Base-by-base conservation (phyloP, 2,329 filamentous ascomycete genomes). In the Phialocephala sp. region DNA sequence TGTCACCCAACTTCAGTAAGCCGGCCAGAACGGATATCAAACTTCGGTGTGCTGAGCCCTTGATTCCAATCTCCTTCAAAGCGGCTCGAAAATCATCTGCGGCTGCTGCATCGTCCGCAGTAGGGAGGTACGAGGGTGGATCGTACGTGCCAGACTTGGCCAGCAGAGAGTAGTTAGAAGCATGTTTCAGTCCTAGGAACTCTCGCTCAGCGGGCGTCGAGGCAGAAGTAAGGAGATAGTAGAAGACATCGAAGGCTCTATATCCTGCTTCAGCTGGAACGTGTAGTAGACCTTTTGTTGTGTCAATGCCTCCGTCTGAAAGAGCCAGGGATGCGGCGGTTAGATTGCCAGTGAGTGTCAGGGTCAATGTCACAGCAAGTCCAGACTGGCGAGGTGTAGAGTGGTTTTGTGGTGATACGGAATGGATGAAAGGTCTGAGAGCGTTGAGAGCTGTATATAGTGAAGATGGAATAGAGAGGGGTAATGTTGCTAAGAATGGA, bases 241-340 rank as follows among this genome's bases (percentile, higher is more conserved):
- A 98, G 76, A 99, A 98, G 59, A 97, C 95, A 75, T 99, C 94
- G 72, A 99, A 99, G 3, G 94, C 95, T 68, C 95, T 89, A 78
- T 93, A 93, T 14, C 95, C 95, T 8, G 88, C 76, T 75, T 97
- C 89, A 0, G 88, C 79, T 0, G 95, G 92, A 18, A 99, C 87
- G 64, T 91, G 88, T 18, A 97, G 82, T 12, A 99, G 83, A 50
- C 94, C 95, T 68, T 88, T 88, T 22, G 84, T 80, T 0, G 93
- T 95, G 76, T 99, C 92, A 66, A 99, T 91, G 20, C 95, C 95
- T 2, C 92, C 91, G 45, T 93, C 91, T 0, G 94, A 94, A 8
- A 99, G 81, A 32, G 93, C 89, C 59, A 98, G 78, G 2, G 88
- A 86, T 32, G 93, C 90, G 1, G 86, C 90, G 0, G 90, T 90